Base-by-base conservation (phyloP, 768 basidiomycete genomes). In the Tephrocybe sp. region DNA sequence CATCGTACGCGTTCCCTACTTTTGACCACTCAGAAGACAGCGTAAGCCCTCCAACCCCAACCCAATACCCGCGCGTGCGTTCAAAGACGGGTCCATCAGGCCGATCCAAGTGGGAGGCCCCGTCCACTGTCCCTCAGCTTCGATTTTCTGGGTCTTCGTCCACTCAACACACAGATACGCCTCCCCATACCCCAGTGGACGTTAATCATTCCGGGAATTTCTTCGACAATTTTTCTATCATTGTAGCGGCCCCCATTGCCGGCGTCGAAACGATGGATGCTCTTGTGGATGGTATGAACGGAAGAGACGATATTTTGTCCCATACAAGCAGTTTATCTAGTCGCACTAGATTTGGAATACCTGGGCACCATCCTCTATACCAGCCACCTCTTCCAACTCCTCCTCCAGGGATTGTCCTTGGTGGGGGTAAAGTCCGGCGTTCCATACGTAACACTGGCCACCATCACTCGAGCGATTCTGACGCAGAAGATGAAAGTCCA, bases 241-340 rank as follows among this genome's bases (percentile, higher is more conserved):
- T 88, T 22, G 89, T 92, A 16, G 79, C 88, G 37, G 88, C 89
- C 16, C 88, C 88, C 3, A 69, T 86, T 6, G 65, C 88, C 4
- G 89, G 88, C 2, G 88, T 93, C 8, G 90, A 91, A 68, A 83
- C 82, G 8, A 87, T 93, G 83, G 91, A 93, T 62, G 91, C 91
- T 11, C 67, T 93, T 45, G 91, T 93, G 6, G 90, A 91, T 56
- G 88, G 87, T 8, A 92, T 93, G 91, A 93, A 92, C 60, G 85
- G 85, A 22, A 78, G 76, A 37, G 83, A 88, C 47, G 75, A 83
- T 54, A 65, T 81, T 46, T 72, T 79, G 18, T 47, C 61, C 52
- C 44, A 66, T 50, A 54, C 71, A 59, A 45, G 70, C 57, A 67
- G 70, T 44, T 55, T 74, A 12, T 74, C 78, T 24, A 70, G 64